Evolutionary conservation across 257 asterid genomes (phyloP).

Genomic region (Anisodus tanguticus): DNA sequence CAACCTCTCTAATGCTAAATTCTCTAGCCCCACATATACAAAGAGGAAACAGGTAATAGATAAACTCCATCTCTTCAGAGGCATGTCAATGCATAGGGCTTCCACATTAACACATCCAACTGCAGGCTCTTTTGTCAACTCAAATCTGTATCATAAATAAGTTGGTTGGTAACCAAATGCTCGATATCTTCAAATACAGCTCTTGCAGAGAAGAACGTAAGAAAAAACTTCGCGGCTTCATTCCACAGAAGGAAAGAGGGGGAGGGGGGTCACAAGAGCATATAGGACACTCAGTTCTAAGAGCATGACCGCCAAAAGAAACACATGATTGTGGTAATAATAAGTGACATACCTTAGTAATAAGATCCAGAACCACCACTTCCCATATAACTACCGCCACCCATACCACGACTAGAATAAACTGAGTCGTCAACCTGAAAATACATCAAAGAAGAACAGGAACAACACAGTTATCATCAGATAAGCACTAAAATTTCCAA

Average conservation of each 20-base stretch:
- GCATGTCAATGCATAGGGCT: slow-evolving; percentile 15
- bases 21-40: slow-evolving; percentile 16
- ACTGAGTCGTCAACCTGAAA: slow-evolving; percentile 48
- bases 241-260: neutral
- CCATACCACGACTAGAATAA: slow-evolving; percentile 71
- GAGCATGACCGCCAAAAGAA: neutral
- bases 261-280: neutral
- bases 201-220: slow-evolving; percentile 32
- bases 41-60: slow-evolving; percentile 32
- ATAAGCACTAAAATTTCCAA: neutral
- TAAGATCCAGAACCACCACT: slow-evolving; percentile 85
- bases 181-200: slow-evolving; percentile 27
- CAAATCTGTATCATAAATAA: slow-evolving; percentile 47
- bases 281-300: slow-evolving; percentile 16
- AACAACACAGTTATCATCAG: slow-evolving; percentile 56
- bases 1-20: slow-evolving; percentile 13
- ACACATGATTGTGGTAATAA: neutral
- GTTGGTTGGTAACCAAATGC: slow-evolving; percentile 41
- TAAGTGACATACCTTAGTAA: slow-evolving; percentile 58
- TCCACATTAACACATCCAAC: slow-evolving; percentile 31
- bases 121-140: slow-evolving; percentile 42
- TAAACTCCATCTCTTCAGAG: slow-evolving; percentile 26
- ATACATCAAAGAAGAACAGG: slow-evolving; percentile 60
- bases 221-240: neutral
- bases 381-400: slow-evolving; percentile 84